Base-by-base conservation (phyloP, 176 grass and related monocot species). In the Phragmites australis region DNA sequence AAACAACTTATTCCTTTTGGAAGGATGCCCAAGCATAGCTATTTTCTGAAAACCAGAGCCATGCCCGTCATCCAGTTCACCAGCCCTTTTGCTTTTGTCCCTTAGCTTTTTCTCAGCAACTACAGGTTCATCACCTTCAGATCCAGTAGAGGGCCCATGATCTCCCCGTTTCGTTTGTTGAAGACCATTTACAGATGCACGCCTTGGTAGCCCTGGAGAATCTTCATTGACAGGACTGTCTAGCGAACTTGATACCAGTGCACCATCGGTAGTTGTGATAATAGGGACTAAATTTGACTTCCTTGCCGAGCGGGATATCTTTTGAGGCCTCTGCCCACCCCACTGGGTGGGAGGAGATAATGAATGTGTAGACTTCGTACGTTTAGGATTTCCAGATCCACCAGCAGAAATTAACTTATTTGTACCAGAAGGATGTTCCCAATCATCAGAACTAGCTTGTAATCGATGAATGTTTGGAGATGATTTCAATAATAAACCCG, bases 271-370 rank as follows among this genome's bases (percentile, higher is more conserved):
- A 83, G 41, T 72, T 72, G 86, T 75, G 42, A 83, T 72, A 74
- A 93, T 60, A 48, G 91, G 87, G 19, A 76, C 76, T 81, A 91
- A 85, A 88, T 92, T 97, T 79, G 94, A 97, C 78, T 90, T 92
- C 73, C 94, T 92, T 88, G 89, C 89, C 43, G 80, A 84, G 62
- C 94, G 94, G 19, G 91, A 93, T 77, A 92, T 90, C 81, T 97
- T 97, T 43, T 87, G 94, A 90, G 94, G 89, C 82, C 94, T 97
- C 58, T 97, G 94, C 41, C 86, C 87, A 89, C 72, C 91, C 91
- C 94, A 97, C 72, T 94, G 87, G 26, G 86, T 77, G 11, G 94
- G 87, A 80, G 89, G 89, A 54, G 94, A 92, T 78, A 93, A 85
- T 44, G 91, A 94, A 68, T 87, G 91, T 4, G 70, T 82, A 51